Conservation (phyloP, 139 green algal genomes). For the Trebouxia sp. region DNA sequence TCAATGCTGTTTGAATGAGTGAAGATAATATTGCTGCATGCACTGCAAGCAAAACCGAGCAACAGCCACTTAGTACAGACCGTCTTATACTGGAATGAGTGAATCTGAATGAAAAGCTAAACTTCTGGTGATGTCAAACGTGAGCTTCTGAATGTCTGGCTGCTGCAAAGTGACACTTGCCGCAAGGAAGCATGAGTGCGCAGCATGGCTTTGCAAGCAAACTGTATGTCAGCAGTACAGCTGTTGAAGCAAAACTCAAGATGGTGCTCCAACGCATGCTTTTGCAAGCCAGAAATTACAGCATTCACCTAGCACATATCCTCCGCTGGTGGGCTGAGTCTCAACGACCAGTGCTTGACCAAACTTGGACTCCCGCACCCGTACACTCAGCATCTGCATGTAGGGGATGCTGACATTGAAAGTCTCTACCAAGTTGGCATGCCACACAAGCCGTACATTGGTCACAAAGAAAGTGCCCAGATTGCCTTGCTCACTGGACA, state of each 20-base stretch:
- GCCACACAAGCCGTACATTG: slow-evolving; percentile 77
- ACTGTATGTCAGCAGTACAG: too few relatives aligned
- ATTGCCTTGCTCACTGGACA: slow-evolving; percentile 73
- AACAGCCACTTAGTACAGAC: too few relatives aligned
- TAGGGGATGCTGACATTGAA: slow-evolving; percentile 84
- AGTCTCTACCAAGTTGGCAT: slow-evolving; percentile 58
- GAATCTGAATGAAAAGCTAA: too few relatives aligned
- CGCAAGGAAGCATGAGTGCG: too few relatives aligned
- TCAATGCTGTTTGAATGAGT: too few relatives aligned
- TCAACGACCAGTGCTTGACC: slow-evolving; percentile 74
- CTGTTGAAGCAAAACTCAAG: background rate
- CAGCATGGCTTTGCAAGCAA: too few relatives aligned
- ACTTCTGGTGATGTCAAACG: too few relatives aligned
- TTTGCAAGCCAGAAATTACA: background rate
- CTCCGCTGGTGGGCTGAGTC: slow-evolving; percentile 50
- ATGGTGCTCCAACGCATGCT: background rate
- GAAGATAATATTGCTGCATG: too few relatives aligned
- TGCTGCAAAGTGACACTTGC: too few relatives aligned
- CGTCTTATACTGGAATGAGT: too few relatives aligned
- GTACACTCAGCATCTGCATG: slow-evolving; percentile 64
- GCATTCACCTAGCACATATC: slow-evolving; percentile 63
- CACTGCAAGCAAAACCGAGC: too few relatives aligned
- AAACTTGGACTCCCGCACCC: slow-evolving; percentile 75
- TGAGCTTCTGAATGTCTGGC: too few relatives aligned
- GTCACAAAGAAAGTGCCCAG: slow-evolving; percentile 77